Conservation (phyloP, 768 basidiomycete species). For the Boletales sp. region DNA sequence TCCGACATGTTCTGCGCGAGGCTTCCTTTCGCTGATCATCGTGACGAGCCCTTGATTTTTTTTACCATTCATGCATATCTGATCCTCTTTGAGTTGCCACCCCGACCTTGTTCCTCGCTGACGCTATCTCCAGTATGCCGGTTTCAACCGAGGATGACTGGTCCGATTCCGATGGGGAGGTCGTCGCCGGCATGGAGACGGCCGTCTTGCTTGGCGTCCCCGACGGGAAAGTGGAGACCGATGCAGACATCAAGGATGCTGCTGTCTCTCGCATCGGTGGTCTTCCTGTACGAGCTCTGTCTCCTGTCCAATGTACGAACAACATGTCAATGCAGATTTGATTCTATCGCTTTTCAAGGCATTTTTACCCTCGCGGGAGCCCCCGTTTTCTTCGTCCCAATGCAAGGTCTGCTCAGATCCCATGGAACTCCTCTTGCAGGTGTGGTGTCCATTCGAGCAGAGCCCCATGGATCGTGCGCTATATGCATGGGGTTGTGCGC, state of each 20-base stretch:
- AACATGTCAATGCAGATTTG: slow-evolving; percentile 40
- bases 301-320: slow-evolving; percentile 45
- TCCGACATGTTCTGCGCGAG: slow-evolving; percentile 61
- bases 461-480: slow-evolving; percentile 82
- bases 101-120: slow-evolving; percentile 2
- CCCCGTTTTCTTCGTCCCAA: slow-evolving; percentile 55
- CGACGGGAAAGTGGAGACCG: slow-evolving; percentile 61
- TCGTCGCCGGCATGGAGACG: slow-evolving; percentile 55
- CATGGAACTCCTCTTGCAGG: slow-evolving; percentile 81
- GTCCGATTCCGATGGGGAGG: slow-evolving; percentile 80
- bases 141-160: slow-evolving; percentile 53
- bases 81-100: slow-evolving; percentile 36
- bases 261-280: slow-evolving; percentile 90
- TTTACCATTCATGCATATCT: slow-evolving; percentile 96
- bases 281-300: slow-evolving; percentile 70
- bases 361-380: slow-evolving; percentile 63
- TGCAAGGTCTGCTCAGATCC: slow-evolving; percentile 70
- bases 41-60: slow-evolving; percentile 60
- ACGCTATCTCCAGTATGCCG: slow-evolving; percentile 35
- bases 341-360: slow-evolving; percentile 57
- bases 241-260: slow-evolving; percentile 63
- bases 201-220: slow-evolving; percentile 77
- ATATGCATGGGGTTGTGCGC: slow-evolving; percentile 82
- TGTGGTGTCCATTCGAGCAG: slow-evolving; percentile 88
- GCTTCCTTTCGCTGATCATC: slow-evolving; percentile 52